Evolutionary conservation across 768 basidiomycete genomes (phyloP).

Genomic region (Solioccasus polychromus): DNA sequence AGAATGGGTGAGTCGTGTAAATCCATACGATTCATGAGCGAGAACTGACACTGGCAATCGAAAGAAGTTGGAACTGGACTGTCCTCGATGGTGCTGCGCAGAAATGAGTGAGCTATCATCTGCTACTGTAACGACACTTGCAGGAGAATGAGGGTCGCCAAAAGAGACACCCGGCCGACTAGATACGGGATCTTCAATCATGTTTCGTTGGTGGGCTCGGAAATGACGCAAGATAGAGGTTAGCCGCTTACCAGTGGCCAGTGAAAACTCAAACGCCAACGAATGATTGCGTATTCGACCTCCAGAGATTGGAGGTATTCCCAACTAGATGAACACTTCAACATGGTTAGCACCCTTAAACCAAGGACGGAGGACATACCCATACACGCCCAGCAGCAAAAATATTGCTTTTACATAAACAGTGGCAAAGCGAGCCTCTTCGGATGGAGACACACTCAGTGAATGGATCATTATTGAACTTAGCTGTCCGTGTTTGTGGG

Average conservation of each 20-base stretch:
- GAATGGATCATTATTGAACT: no score
- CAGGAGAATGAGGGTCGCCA: slow-evolving; percentile 12
- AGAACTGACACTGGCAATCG: no score
- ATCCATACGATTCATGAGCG: no score
- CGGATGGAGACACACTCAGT: no score
- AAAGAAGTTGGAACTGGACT: no score
- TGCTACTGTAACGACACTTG: slow-evolving; percentile 4
- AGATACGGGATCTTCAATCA: slow-evolving; percentile 1
- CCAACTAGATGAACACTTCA: slow-evolving; percentile 14
- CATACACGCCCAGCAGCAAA: slow-evolving; percentile 16
- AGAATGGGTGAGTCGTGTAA: no score
- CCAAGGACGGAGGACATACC: slow-evolving; percentile 3
- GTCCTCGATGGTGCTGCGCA: no score
- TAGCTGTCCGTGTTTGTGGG: no score
- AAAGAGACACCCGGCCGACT: neutral
- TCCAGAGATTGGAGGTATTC: slow-evolving; percentile 14
- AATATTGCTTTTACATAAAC: slow-evolving; percentile 5
- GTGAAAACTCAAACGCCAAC: slow-evolving; percentile 11
- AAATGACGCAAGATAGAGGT: no score
- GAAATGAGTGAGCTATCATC: no score
- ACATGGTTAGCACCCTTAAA: neutral
- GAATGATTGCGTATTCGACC: slow-evolving; percentile 17
- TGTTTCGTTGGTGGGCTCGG: neutral
- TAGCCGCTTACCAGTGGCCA: slow-evolving; percentile 16
- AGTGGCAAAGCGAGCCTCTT: neutral